A percentile compares a stretch with the other conserved stretches of the same genome.
These are phyloP conservation scores for Arthroderma sp. DNA, from an alignment of 2,329 filamentous ascomycete genomes.

Conservation along the genomic window DNA sequence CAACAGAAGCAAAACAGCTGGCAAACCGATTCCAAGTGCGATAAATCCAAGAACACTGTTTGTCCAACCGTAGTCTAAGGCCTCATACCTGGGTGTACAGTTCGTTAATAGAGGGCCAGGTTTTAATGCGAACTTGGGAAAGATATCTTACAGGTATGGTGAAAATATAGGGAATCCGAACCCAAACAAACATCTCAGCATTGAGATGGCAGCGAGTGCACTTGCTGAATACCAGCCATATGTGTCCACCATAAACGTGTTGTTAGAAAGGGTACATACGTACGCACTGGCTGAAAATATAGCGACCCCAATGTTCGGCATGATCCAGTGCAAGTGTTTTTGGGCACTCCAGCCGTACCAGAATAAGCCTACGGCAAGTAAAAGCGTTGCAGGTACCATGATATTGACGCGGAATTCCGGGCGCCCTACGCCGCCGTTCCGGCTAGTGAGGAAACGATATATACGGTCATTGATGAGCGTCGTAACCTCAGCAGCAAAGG, in stretches of 20 bases:
- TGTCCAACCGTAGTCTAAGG: slow-evolving; percentile 32
- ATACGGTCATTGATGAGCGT: slow-evolving; percentile 20
- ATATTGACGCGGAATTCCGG: slow-evolving; percentile 54
- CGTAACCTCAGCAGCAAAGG: slow-evolving; percentile 39
- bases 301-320: slow-evolving; percentile 41
- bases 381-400: slow-evolving; percentile 39
- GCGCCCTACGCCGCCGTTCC: slow-evolving; percentile 7
- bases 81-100: background rate
- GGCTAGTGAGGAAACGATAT: slow-evolving; percentile 16
- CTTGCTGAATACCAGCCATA: slow-evolving; percentile 36
- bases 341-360: slow-evolving; percentile 47
- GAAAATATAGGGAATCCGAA: too few relatives aligned
- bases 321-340: slow-evolving; percentile 38
- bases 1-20: background rate
- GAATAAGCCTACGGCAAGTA: slow-evolving; percentile 42
- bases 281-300: slow-evolving; percentile 38
- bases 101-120: too few relatives aligned
- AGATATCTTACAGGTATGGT: too few relatives aligned
- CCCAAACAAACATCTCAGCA: background rate
- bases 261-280: slow-evolving; percentile 32
- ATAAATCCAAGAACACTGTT: slow-evolving; percentile 46
- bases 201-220: slow-evolving; percentile 32
- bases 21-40: slow-evolving; percentile 23
- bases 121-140: too few relatives aligned
- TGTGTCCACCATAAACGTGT: slow-evolving; percentile 26